Evolutionary conservation across 768 basidiomycete genomes (phyloP).

Genomic region (Pholiota microspora): DNA sequence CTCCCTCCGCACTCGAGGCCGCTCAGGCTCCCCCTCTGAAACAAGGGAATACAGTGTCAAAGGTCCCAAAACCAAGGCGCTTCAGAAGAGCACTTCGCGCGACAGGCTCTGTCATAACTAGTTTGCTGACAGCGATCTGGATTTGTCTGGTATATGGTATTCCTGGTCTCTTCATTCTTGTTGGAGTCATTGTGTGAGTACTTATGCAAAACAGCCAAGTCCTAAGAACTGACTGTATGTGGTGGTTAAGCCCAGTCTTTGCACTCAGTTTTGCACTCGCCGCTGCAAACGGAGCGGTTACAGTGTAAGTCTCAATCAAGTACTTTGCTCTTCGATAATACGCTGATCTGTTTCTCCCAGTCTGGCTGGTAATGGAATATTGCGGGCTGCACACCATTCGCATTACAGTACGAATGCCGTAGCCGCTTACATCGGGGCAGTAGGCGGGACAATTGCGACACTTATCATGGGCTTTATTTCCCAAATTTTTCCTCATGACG

Average conservation of each 20-base stretch:
- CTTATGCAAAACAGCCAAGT: neutral
- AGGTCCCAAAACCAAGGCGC: neutral
- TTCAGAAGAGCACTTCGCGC: neutral
- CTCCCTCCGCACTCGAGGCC: neutral
- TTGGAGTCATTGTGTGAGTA: neutral
- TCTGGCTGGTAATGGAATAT: constrained; percentile 22
- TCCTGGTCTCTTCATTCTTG: constrained; percentile 7
- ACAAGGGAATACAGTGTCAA: neutral
- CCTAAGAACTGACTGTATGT: neutral
- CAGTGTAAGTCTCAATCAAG: neutral
- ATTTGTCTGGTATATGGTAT: neutral
- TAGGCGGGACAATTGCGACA: constrained; percentile 15
- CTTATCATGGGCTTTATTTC: constrained; percentile 9
- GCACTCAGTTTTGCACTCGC: neutral
- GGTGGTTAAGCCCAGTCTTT: neutral
- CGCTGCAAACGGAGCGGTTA: neutral
- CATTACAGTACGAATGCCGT: constrained; percentile 17
- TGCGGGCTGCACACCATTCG: constrained; percentile 14
- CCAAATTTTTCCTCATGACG: constrained; percentile 6
- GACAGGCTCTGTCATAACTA: neutral
- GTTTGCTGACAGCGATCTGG: neutral
- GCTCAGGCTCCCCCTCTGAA: neutral
- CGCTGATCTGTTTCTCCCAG: constrained; percentile 7
- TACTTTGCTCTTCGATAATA: neutral
- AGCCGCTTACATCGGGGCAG: constrained; percentile 23